Base-by-base conservation (phyloP, 805 yeast genomes). In the Barnettozyma sucrosica region DNA sequence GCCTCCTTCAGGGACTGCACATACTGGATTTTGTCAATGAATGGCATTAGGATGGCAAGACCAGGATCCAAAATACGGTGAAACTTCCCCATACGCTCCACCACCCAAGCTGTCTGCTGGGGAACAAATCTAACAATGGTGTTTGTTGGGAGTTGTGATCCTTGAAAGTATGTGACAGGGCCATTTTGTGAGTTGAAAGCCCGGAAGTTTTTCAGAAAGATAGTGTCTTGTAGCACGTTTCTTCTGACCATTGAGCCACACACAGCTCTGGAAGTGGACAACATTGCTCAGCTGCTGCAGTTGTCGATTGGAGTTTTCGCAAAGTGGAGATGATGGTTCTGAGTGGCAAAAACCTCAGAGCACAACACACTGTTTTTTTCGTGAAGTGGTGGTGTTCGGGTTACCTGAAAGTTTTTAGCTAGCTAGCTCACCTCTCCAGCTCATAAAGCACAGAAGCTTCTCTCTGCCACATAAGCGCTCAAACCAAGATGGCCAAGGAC, bases 91-190 rank as follows among this genome's bases (percentile, higher is more conserved):
- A 87, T 87, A 52, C 96, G 72, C 65, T 87, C 96, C 18, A 87
- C 95, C 18, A 87, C 79, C 89, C 93, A 87, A 3, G 95, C 95
- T 19, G 87, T 83, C 65, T 87, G 95, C 63, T 88, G 95, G 2
- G 96, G 96, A 14, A 87, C 95, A 63, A 87, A 87, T 56, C 86
- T 71, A 36, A 85, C 65, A 5, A 85, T 65, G 2, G 93, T 85
- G 65, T 85, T 85, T 16, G 88, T 69, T n/a, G 95, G 95, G 45
- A 84, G 66, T 47, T 75, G 69, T 43, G 77, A 79, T 44, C 72
- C 74, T 61, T 81, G 87, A 64, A 83, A 83, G 60, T 72, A 83
- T 38, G 73, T 79, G 57, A 80, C 55, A n/a, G 64, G 60, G 20
- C 41, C 41, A 21, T 25, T 39, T 10, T 43, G 24, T 1, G 45